Evolutionary conservation across 768 basidiomycete genomes (phyloP), one percentile per base, ranked within the genome.

Genomic region (Kwoniella sp.): DNA sequence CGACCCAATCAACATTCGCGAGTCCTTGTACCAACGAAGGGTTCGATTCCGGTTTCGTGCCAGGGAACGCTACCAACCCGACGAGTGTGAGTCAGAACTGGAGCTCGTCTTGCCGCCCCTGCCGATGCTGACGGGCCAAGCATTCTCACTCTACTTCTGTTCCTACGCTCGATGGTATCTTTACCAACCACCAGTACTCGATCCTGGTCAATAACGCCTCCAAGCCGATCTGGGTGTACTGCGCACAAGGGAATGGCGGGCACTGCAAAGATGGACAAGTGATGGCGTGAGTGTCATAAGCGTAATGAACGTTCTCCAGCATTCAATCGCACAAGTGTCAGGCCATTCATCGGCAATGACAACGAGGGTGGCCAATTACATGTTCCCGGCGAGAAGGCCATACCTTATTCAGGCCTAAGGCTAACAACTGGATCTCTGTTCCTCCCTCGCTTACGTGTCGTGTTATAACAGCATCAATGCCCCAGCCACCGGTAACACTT

Each of bases 1-100:
- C 52, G 3, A 66, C 69, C 13, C 69, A 70, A 30, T 70, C 69
- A 17, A 70, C 69, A 17, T 70, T 70, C 61, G 57, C 65, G 4
- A 54, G 47, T 12, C 69, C 69, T 8, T 70, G 69, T 51, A 51
- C 62, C 17, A 48, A 51, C 29, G 23, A 58, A 7, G 67, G 67
- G 3, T 58, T 70, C 30, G 47, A 61, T n/a, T 65, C 69, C 13
- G 69, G 69, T 28, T 59, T 63, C 61, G 63, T 34, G 38, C 58
- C 65, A 34, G 58, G 45, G n/a, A 34, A 29, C 15, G 26, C 54
- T 1, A 31, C 50, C 29, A 34, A 22, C 13, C 34, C 54, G 9
- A 60, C 65, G 3, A 61, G 29, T 28, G 51, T 53, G 17, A 52
- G 30, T 26, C 25, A 53, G 7, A 26, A 13, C 53, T 22, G 51